A percentile compares a stretch with the other conserved stretches of the same genome.
These are phyloP conservation scores for Cocos nucifera DNA, from an alignment of 176 grass and related monocot genomes.

Conservation along the genomic window DNA sequence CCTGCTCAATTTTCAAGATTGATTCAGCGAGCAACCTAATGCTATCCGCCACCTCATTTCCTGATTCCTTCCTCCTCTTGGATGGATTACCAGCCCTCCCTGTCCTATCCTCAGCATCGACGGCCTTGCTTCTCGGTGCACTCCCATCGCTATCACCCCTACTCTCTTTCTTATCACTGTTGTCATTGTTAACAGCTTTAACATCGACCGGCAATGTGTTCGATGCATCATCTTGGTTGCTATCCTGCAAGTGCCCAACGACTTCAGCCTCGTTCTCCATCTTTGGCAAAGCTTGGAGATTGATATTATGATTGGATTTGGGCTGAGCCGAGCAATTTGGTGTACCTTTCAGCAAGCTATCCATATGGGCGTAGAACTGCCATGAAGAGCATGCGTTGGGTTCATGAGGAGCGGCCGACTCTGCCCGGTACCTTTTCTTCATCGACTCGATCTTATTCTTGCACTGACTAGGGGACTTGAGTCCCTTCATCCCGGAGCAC, in stretches of 20 bases:
- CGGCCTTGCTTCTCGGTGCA: constrained; percentile 41
- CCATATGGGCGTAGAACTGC: constrained; percentile 73
- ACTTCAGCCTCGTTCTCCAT: constrained; percentile 28
- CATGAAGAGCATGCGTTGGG: constrained; percentile 31
- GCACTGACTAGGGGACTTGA: constrained; percentile 87
- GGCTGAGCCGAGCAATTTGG: constrained; percentile 11
- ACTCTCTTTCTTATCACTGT: constrained; percentile 27
- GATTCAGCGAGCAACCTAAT: constrained; percentile 69
- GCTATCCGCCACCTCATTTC: constrained; percentile 38
- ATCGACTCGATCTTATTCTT: constrained; percentile 99
- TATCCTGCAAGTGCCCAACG: constrained; percentile 11
- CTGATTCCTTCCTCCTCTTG: constrained; percentile 10
- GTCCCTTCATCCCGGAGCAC: constrained; percentile 27
- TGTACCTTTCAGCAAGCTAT: constrained; percentile 54
- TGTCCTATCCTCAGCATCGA: constrained; percentile 6
- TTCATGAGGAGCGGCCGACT: constrained; percentile 32
- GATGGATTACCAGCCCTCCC: constrained; percentile 4
- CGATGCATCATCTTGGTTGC: constrained; percentile 18
- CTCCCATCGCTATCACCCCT: constrained; percentile 36
- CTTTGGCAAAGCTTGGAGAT: constrained; percentile 29
- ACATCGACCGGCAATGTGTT: constrained; percentile 14
- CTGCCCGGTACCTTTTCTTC: constrained; percentile 93
- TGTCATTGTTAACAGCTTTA: neutral
- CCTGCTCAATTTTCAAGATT: constrained; percentile 58
- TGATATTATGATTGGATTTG: constrained; percentile 4